phyloP scores from a whole-genome alignment of 257 asterid species.

The Cynanchum wilfordii region DNA sequence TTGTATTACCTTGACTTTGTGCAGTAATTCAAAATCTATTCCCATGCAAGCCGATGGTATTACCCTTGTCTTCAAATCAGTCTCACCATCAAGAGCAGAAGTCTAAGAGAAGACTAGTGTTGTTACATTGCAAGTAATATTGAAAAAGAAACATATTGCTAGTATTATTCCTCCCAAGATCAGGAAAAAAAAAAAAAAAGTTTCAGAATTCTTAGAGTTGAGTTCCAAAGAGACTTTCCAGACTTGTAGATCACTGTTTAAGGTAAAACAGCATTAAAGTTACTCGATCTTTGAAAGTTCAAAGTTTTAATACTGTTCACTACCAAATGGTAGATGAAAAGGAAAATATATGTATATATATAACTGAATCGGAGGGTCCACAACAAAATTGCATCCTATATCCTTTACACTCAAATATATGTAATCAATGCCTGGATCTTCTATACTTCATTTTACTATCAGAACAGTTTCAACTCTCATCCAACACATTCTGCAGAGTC shows the following conservation, averaged over 20 bases:
- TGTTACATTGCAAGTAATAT: conserved; percentile 13
- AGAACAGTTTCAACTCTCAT: not conserved
- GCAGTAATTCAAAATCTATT: conserved; percentile 83
- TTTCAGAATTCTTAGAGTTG: not conserved
- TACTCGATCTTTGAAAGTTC: not conserved
- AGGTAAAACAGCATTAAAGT: not conserved
- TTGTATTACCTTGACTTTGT: conserved; percentile 72
- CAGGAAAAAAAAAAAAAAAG: not conserved
- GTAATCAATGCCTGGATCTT: not conserved
- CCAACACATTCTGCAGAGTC: not conserved
- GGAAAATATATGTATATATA: not conserved
- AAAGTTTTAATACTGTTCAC: not conserved
- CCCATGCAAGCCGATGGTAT: conserved; percentile 97
- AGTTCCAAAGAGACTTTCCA: not conserved
- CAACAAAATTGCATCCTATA: not conserved
- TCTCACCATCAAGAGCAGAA: conserved; percentile 96
- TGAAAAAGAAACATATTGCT: conserved; percentile 8
- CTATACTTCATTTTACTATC: not conserved
- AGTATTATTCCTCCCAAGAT: not conserved
- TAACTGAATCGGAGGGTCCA: not conserved
- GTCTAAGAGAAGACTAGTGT: conserved; percentile 44
- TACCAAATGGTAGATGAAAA: not conserved
- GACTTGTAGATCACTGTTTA: not conserved
- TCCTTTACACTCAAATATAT: not conserved
- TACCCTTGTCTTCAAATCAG: conserved; percentile 89